Base-by-base conservation (phyloP, 2,329 filamentous ascomycete genomes). In the Hypoxylon sp. region DNA sequence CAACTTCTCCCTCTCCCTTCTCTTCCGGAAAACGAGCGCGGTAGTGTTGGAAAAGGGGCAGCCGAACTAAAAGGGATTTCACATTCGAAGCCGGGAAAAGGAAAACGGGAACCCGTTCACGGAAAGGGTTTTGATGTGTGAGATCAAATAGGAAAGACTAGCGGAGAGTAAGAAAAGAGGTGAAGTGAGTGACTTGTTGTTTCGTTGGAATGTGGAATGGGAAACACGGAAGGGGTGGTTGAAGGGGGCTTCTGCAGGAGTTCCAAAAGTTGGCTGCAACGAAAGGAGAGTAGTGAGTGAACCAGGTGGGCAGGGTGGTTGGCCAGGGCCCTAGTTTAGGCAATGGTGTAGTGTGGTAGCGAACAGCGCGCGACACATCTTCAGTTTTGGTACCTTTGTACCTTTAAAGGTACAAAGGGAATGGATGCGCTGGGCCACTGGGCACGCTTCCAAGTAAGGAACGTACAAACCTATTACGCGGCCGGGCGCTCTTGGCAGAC, bases 41-140 rank as follows among this genome's bases (percentile, higher is more conserved):
- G 48, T 57, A 56, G 51, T n/a, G n/a, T n/a, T 66, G 59, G 52
- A 67, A 57, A 53, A 44, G 61, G 57, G 55, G 52, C 10, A 15
- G 44, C 51, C 50, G 56, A 64, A 65, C 55, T 56, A 59, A 56
- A 59, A 59, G 19, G 39, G 26, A 15, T 44, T 53, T 53, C 57
- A 56, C 61, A 50, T 50, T 57, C 58, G 28, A 57, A 56, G 53
- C 51, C 66, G 51, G 43, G 47, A 52, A 57, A 46, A 52, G 48
- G 11, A 44, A 48, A 53, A 37, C 15, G 34, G 30, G 13, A 17
- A 69, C 67, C 67, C 65, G 67, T 69, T 69, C 65, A 30, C 62
- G 62, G 67, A 69, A 69, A 64, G 67, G 67, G 67, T 59, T 62
- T 49, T 24, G 51, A 54, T 46, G 51, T 28, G 50, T 30, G 34